Percentiles rank a stretch among this genome's conserved stretches.
phyloP scores from a whole-genome alignment of 805 yeast species.

The Myxozyma sirexii region DNA sequence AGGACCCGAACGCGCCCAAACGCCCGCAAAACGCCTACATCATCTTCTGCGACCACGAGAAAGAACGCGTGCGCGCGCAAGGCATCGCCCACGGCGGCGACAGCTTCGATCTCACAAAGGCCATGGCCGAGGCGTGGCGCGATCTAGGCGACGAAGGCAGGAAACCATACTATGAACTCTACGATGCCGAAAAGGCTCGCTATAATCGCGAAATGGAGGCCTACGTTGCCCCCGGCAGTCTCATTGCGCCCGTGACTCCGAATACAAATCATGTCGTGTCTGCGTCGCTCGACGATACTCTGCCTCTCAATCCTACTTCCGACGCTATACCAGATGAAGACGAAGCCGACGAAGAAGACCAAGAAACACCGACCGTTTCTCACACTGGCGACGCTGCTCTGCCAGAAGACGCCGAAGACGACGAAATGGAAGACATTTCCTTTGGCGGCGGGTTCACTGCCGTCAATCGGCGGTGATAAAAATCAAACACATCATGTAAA shows the following conservation, averaged over 20 bases:
- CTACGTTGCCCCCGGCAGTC: constrained; percentile 31
- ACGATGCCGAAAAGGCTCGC: constrained; percentile 76
- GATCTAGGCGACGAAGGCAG: constrained; percentile 65
- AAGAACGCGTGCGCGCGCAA: constrained; percentile 66
- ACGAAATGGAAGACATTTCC: constrained; percentile 28
- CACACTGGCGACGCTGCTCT: constrained; percentile 16
- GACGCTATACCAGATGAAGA: not conserved
- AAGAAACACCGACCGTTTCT: not conserved
- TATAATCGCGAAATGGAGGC: constrained; percentile 71
- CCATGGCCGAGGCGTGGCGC: constrained; percentile 86
- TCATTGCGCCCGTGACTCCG: constrained; percentile 4
- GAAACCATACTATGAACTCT: constrained; percentile 71
- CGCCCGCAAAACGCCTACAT: constrained; percentile 89
- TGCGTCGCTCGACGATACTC: not conserved
- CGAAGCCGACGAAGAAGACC: not conserved
- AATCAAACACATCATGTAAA: too few species aligned
- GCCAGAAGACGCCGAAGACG: constrained; percentile 24
- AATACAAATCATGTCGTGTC: too few species aligned
- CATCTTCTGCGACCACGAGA: constrained; percentile 83
- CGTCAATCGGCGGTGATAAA: constrained; percentile 18
- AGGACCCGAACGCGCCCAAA: constrained; percentile 86
- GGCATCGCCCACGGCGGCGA: constrained; percentile 51
- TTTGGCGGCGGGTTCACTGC: constrained; percentile 32
- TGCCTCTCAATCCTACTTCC: not conserved
- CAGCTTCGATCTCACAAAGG: constrained; percentile 67